These are phyloP conservation scores for Mycogone perniciosa DNA, from an alignment of 2,329 filamentous ascomycete species.

Conservation along the genomic window DNA sequence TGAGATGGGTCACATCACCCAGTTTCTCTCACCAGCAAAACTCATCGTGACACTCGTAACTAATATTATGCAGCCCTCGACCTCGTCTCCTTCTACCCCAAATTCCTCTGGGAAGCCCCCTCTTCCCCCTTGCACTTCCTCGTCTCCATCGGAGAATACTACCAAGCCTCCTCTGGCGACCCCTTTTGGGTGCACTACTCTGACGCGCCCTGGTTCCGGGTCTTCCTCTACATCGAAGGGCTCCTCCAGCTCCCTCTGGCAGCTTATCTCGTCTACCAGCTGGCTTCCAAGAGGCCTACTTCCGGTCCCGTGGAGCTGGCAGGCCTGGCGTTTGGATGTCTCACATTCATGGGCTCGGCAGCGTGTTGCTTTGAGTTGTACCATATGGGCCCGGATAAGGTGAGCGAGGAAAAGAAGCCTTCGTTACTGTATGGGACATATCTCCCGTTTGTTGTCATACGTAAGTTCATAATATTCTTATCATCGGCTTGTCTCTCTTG, in stretches of 20 bases:
- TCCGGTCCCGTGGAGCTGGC: constrained; percentile 41
- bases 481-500: not conserved
- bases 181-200: constrained; percentile 40
- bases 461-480: constrained; percentile 33
- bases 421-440: constrained; percentile 44
- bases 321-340: constrained; percentile 43
- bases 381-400: constrained; percentile 41
- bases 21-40: not conserved
- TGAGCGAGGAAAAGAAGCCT: constrained; percentile 38
- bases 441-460: constrained; percentile 45
- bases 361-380: constrained; percentile 46
- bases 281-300: constrained; percentile 30
- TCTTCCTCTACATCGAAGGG: constrained; percentile 46
- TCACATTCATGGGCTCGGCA: constrained; percentile 45
- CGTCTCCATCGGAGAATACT: constrained; percentile 38
- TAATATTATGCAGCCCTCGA: constrained; percentile 40
- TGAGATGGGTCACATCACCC: not conserved
- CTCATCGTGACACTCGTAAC: not conserved
- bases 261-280: constrained; percentile 38
- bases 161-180: constrained; percentile 45
- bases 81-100: constrained; percentile 47
- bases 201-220: constrained; percentile 42
- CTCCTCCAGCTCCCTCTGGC: constrained; percentile 45
- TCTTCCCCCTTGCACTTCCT: constrained; percentile 43
- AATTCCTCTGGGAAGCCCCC: constrained; percentile 35